These are phyloP conservation scores for Pythium dissotocum DNA, from an alignment of 352 stramenopile species.

Conservation along the genomic window DNA sequence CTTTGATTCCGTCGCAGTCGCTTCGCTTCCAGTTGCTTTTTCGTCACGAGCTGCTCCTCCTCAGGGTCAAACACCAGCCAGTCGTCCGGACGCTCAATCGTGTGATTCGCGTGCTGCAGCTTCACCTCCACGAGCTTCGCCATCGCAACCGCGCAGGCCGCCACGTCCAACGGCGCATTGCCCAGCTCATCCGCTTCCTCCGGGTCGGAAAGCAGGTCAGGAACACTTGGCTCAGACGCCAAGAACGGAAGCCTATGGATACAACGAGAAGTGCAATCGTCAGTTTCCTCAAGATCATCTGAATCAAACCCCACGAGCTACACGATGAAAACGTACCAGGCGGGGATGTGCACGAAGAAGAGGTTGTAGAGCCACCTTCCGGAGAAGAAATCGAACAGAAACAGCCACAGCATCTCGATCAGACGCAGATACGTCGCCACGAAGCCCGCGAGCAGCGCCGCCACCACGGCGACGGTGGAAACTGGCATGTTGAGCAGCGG, in stretches of 20 bases:
- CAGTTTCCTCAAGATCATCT: background rate
- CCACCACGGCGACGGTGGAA: slow-evolving; percentile 47
- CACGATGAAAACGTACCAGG: slow-evolving; percentile 44
- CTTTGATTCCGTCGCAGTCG: slow-evolving; percentile 15
- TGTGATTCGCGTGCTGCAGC: slow-evolving; percentile 48
- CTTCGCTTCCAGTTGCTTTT: slow-evolving; percentile 36
- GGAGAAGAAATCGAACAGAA: slow-evolving; percentile 49
- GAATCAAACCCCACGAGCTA: background rate
- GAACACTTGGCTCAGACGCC: slow-evolving; percentile 51
- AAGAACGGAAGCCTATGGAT: slow-evolving; percentile 53
- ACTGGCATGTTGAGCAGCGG: slow-evolving; percentile 43
- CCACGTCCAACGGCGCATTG: slow-evolving; percentile 34
- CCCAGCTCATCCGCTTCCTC: slow-evolving; percentile 28
- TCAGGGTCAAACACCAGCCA: slow-evolving; percentile 80
- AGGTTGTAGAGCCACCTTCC: slow-evolving; percentile 60
- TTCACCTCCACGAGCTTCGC: slow-evolving; percentile 69
- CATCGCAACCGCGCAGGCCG: slow-evolving; percentile 32
- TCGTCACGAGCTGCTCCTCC: slow-evolving; percentile 54
- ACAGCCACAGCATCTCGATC: slow-evolving; percentile 47
- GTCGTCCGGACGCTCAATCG: slow-evolving; percentile 56
- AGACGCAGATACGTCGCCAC: slow-evolving; percentile 38
- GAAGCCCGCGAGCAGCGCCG: slow-evolving; percentile 33
- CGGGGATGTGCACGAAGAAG: slow-evolving; percentile 47
- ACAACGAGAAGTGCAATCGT: background rate
- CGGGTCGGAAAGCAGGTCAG: slow-evolving; percentile 61